These are phyloP conservation scores for Hericium rajendrae DNA, from an alignment of 768 basidiomycete species.

Conservation along the genomic window DNA sequence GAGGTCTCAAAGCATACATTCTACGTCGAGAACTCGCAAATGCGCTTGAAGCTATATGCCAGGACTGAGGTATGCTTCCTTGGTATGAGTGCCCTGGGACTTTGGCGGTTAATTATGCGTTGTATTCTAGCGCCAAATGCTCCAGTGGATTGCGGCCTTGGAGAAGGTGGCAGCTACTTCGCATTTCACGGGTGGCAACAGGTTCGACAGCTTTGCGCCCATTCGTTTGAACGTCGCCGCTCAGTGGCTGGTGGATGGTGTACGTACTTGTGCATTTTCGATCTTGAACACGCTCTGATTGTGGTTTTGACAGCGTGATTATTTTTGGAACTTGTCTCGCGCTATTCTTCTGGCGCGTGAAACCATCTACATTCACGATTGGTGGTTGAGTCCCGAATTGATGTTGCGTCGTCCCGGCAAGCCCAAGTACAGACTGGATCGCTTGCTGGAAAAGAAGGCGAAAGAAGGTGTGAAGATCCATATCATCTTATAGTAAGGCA, in stretches of 20 bases:
- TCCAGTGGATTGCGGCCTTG: slow-evolving; percentile 91
- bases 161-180: slow-evolving; percentile 70
- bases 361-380: slow-evolving; percentile 91
- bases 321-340: slow-evolving; percentile 94
- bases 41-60: slow-evolving; percentile 77
- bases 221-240: slow-evolving; percentile 88
- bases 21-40: slow-evolving; percentile 86
- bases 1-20: slow-evolving; percentile 92
- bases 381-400: slow-evolving; percentile 93
- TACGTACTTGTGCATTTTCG: slow-evolving; percentile 28
- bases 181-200: slow-evolving; percentile 69
- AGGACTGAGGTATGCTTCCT: slow-evolving; percentile 60
- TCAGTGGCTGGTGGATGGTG: slow-evolving; percentile 97
- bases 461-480: slow-evolving; percentile 94
- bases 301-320: slow-evolving; percentile 60
- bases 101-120: neutral
- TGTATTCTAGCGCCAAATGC: slow-evolving; percentile 71
- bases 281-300: neutral
- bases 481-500: slow-evolving; percentile 81
- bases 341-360: slow-evolving; percentile 86
- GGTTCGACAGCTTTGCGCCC: slow-evolving; percentile 94
- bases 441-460: slow-evolving; percentile 80
- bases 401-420: slow-evolving; percentile 79
- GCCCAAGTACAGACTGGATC: slow-evolving; percentile 80
- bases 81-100: neutral